Evolutionary conservation across 768 basidiomycete genomes (phyloP), one percentile per base, ranked within the genome.

Genomic region (Boletus barrowsii): DNA sequence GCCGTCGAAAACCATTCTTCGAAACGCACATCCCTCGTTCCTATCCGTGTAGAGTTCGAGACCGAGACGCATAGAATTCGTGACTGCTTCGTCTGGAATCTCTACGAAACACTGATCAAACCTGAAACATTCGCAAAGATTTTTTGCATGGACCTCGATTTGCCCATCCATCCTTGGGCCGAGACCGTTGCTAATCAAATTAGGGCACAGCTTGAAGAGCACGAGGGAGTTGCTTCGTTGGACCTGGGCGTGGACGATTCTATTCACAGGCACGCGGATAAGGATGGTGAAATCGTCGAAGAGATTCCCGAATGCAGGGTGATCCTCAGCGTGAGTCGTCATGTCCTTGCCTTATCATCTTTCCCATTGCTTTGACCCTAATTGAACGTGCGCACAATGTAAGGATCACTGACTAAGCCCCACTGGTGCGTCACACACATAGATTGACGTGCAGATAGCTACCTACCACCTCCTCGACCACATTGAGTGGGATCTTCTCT

Each of bases 401-500:
- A 42, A 55, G 41, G 56, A 46, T 61, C 29, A 49, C 47, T 53
- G 36, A 59, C 59, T 36, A 29, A 55, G 39, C 48, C 8, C 39
- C 22, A 39, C 40, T 51, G 46, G 47, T 42, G 20, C 24, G 39
- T 49, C 32, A 43, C 42, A 29, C 46, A 51, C n/a, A 32, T 18
- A 97, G 93, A 92, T 99, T 67, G 97, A 99, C 73, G 93, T 98
- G 24, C 97, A 99, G 70, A 88, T 99, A 66, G 91, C 87, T 22
- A 90, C 87, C 44, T 80, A 93, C 67, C 93, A 96, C 69, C 79
- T 99, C 1, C 77, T 90, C 53, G 97, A 99, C 73, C 90, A 94
- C 66, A 93, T 99, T 60, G 97, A 99, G 72, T 99, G 96, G 96
- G 96, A 99, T 71, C 80, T 98, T n/a, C 82, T 90, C 43, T 96